A percentile compares a stretch with the other conserved stretches of the same genome.
Conservation (phyloP, 129 eudicot species). For the Chrysanthemum makinoi region DNA sequence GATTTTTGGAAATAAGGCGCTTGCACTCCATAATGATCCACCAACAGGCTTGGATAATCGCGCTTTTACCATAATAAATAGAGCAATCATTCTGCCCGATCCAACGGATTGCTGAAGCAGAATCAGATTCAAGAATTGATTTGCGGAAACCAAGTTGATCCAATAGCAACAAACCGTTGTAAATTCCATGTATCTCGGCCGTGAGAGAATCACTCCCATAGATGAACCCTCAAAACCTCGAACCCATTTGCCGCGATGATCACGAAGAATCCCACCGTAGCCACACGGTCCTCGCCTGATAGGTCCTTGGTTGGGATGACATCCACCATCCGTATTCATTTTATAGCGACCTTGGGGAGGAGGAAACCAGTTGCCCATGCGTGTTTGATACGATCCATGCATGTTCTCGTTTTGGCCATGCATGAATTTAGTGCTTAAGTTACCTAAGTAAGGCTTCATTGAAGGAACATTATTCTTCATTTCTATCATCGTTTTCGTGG, state of each 20-base stretch:
- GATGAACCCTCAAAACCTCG: constrained; percentile 14
- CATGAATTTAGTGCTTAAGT: too few species aligned
- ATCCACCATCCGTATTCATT: constrained; percentile 8
- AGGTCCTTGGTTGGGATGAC: background rate
- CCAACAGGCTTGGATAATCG: background rate
- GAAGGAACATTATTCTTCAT: too few species aligned
- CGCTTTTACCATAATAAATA: background rate
- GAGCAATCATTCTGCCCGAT: background rate
- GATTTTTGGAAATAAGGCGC: background rate
- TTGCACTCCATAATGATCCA: background rate
- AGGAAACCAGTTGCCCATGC: too few species aligned
- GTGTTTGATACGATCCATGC: too few species aligned
- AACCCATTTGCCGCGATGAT: constrained; percentile 9
- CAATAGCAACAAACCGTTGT: constrained; percentile 1
- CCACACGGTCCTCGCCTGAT: constrained; percentile 6
- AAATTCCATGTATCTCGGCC: constrained; percentile 8
- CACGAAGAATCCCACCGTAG: constrained; percentile 3
- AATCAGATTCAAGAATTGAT: constrained; percentile 7
- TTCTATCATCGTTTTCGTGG: too few species aligned
- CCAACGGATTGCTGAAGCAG: background rate
- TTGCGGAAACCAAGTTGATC: background rate
- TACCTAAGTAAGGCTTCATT: too few species aligned
- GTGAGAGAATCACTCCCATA: constrained; percentile 5
- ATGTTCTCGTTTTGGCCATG: too few species aligned
- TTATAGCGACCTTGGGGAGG: too few species aligned